phyloP scores from a whole-genome alignment of 306 rosid species.

The Potentilla sterilis region DNA sequence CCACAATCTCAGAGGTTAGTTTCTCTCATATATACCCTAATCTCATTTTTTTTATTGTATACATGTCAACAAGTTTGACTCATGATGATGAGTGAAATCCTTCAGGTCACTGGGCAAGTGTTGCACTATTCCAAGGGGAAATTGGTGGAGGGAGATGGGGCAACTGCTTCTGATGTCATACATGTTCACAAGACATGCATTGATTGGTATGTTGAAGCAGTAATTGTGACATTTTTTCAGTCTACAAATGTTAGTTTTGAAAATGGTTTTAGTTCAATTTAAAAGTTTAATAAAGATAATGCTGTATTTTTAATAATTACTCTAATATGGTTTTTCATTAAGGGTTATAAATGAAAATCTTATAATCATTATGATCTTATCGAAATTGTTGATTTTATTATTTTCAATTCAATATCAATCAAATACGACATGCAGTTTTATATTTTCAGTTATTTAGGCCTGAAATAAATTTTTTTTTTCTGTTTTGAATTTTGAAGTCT shows the following conservation, averaged over 20 bases:
- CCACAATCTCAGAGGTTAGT: conserved; percentile 59
- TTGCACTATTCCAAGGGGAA: conserved; percentile 68
- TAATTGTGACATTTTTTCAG: not conserved
- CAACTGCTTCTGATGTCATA: conserved; percentile 52
- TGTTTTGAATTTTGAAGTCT: not conserved
- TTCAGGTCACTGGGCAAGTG: conserved; percentile 75
- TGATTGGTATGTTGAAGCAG: conserved; percentile 55
- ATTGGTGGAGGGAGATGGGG: conserved; percentile 53
- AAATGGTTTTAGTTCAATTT: not conserved
- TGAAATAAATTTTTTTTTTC: not conserved
- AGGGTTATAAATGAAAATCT: not conserved
- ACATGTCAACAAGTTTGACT: conserved; percentile 3
- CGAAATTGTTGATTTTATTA: not conserved
- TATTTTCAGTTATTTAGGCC: not conserved
- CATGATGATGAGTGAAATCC: conserved; percentile 5
- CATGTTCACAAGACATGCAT: conserved; percentile 74
- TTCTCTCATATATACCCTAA: not conserved
- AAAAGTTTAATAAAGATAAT: not conserved
- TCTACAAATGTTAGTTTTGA: not conserved
- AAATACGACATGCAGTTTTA: not conserved
- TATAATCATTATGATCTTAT: not conserved
- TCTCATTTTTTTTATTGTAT: not conserved
- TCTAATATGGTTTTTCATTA: not conserved
- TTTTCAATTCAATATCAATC: not conserved
- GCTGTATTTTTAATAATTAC: not conserved